These are phyloP conservation scores for Suillus plorans DNA, from an alignment of 768 basidiomycete genomes.

Conservation along the genomic window DNA sequence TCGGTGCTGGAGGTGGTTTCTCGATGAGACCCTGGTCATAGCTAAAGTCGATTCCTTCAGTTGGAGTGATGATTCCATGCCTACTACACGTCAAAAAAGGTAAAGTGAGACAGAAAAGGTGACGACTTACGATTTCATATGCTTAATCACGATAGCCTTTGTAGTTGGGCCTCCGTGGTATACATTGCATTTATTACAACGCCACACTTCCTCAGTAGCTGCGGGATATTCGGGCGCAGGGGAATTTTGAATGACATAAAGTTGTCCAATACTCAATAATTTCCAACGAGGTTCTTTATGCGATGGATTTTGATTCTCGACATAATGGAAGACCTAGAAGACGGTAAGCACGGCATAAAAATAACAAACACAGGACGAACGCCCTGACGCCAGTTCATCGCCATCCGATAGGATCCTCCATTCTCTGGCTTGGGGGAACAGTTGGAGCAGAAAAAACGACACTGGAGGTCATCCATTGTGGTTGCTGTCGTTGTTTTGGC, in stretches of 20 bases:
- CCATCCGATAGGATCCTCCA: not conserved
- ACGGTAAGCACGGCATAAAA: not conserved
- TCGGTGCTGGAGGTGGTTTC: not conserved
- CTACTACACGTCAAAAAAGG: not conserved
- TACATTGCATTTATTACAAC: not conserved
- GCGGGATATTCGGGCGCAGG: not conserved
- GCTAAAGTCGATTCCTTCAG: not conserved
- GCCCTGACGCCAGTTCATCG: not conserved
- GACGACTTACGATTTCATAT: not conserved
- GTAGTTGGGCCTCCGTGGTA: not conserved
- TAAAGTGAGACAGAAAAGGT: not conserved
- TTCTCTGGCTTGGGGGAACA: not conserved
- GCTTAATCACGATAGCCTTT: not conserved
- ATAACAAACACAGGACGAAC: not conserved
- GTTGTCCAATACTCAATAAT: not conserved
- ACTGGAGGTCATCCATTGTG: not conserved
- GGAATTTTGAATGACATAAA: not conserved
- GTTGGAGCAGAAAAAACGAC: not conserved
- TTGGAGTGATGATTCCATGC: not conserved
- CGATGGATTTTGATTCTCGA: not conserved
- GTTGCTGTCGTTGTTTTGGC: not conserved
- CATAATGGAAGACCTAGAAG: constrained; percentile 3
- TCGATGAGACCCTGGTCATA: not conserved
- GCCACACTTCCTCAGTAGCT: not conserved
- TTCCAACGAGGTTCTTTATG: constrained; percentile 2